Evolutionary conservation across 305 asterid genomes (phyloP).

Genomic region (Fraxinus sp.): DNA sequence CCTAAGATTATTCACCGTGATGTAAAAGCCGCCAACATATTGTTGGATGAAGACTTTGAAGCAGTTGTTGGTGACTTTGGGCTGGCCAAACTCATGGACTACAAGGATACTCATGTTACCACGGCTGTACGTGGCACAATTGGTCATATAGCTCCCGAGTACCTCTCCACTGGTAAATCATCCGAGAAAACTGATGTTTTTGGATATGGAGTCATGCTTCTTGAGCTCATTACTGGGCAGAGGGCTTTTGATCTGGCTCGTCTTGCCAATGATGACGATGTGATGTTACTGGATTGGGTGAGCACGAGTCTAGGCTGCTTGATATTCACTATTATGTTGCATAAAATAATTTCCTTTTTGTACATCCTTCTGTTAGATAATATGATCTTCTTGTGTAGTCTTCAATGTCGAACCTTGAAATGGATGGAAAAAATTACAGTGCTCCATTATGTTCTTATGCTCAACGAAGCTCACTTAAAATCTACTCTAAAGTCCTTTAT

Average conservation of each 20-base stretch:
- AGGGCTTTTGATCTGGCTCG: conserved; percentile 81
- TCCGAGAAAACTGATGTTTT: conserved; percentile 68
- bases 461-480: not conserved
- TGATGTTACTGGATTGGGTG: conserved; percentile 78
- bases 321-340: not conserved
- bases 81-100: conserved; percentile 76
- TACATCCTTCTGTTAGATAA: not conserved
- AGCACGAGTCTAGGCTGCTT: conserved; percentile 20
- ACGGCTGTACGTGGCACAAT: conserved; percentile 69
- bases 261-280: conserved; percentile 72
- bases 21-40: conserved; percentile 67
- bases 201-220: conserved; percentile 76
- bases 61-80: conserved; percentile 80
- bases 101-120: conserved; percentile 69
- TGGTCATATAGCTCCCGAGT: conserved; percentile 66
- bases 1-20: conserved; percentile 73
- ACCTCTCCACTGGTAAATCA: conserved; percentile 63
- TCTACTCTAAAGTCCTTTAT: not conserved
- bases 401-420: not conserved
- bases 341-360: not conserved
- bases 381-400: not conserved
- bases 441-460: not conserved
- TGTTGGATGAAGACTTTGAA: conserved; percentile 52
- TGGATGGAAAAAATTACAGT: not conserved
- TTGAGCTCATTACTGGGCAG: conserved; percentile 77